phyloP scores from a whole-genome alignment of 352 stramenopile genomes.

The Pythium volutum region DNA sequence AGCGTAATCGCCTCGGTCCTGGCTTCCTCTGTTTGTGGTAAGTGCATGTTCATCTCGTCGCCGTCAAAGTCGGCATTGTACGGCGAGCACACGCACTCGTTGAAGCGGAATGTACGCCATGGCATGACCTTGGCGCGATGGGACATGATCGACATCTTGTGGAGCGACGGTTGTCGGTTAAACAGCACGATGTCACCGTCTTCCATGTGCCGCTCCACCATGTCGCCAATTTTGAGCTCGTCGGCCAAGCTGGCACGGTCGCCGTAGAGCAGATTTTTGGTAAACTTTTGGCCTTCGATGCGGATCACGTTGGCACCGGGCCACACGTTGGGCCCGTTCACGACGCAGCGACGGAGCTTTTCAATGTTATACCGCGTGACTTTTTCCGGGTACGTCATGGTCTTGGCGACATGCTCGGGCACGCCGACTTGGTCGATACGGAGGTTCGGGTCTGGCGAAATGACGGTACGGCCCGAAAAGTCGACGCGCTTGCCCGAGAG shows the following conservation, averaged over 20 bases:
- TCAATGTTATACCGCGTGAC: conserved; percentile 98
- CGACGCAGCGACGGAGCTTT: conserved; percentile 92
- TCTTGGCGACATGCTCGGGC: conserved; percentile 94
- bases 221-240: conserved; percentile 95
- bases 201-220: conserved; percentile 99
- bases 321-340: conserved; percentile 95
- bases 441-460: conserved; percentile 99
- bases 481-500: conserved; percentile 99
- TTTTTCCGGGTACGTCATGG: conserved; percentile 98
- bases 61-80: conserved; percentile 99
- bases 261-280: conserved; percentile 92
- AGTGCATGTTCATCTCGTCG: conserved; percentile 99
- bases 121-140: conserved; percentile 92
- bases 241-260: conserved; percentile 92
- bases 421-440: conserved; percentile 94
- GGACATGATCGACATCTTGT: conserved; percentile 99
- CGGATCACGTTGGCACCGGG: conserved; percentile 95
- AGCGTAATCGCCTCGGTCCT: conserved; percentile 95
- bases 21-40: conserved; percentile 99
- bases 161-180: conserved; percentile 99
- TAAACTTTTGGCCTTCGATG: conserved; percentile 85
- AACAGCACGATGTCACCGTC: conserved; percentile 99
- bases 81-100: conserved; percentile 99
- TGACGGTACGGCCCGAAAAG: conserved; percentile 99
- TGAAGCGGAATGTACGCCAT: conserved; percentile 99